Evolutionary conservation across 345 rosid species (phyloP).

Genomic region (Gossypium mustelinum): DNA sequence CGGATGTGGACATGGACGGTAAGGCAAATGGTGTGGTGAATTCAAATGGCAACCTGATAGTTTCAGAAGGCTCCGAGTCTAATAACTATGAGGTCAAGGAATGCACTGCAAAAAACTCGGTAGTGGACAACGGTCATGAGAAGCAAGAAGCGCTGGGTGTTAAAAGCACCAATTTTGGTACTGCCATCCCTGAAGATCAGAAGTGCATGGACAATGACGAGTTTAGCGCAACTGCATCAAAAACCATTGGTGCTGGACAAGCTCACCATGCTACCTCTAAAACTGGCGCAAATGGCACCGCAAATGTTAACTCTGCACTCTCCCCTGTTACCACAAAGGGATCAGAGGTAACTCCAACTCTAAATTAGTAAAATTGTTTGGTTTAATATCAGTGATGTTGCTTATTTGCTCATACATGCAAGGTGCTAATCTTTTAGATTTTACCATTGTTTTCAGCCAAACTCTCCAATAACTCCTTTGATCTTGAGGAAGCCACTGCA

Average conservation of each 20-base stretch:
- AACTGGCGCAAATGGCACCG: conserved; percentile 24
- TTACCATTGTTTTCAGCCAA: conserved; percentile 38
- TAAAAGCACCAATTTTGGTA: conserved; percentile 35
- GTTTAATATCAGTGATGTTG: background rate
- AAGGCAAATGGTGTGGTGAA: conserved; percentile 41
- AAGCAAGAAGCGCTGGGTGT: conserved; percentile 37
- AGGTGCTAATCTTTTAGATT: conserved; percentile 12
- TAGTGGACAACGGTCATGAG: conserved; percentile 30
- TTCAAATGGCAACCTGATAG: conserved; percentile 43
- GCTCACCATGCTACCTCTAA: conserved; percentile 35
- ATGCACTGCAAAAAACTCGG: conserved; percentile 36
- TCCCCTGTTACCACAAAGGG: conserved; percentile 45
- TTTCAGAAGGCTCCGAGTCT: conserved; percentile 37
- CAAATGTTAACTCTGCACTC: conserved; percentile 28
- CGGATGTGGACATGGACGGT: conserved; percentile 53
- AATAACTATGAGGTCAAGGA: conserved; percentile 59
- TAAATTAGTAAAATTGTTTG: background rate
- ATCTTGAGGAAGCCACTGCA: conserved; percentile 50
- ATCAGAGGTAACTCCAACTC: conserved; percentile 47
- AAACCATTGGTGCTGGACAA: conserved; percentile 29
- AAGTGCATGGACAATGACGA: conserved; percentile 26
- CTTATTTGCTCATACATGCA: background rate
- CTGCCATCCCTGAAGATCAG: conserved; percentile 23
- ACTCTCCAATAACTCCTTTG: conserved; percentile 42
- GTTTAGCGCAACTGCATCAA: conserved; percentile 31